Conservation (phyloP, 495 filamentous ascomycete species). For the Hypoxylon cercidicola region DNA sequence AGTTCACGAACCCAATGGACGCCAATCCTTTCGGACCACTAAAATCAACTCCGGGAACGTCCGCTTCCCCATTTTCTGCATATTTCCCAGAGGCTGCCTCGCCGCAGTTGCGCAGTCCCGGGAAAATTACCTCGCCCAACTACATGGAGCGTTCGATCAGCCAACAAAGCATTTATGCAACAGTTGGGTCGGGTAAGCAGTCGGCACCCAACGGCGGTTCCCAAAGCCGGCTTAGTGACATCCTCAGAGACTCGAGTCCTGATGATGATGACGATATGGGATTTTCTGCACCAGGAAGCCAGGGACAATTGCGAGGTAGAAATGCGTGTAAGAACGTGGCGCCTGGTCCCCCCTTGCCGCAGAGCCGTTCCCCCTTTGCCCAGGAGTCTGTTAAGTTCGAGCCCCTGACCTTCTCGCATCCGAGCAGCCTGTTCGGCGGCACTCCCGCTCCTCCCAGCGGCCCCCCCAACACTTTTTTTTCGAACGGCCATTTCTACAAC, state of each 20-base stretch:
- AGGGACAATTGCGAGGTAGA: background rate
- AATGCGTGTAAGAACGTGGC: background rate
- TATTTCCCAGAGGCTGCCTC: conserved; percentile 11
- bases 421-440: conserved; percentile 50
- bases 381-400: background rate
- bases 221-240: conserved; percentile 1
- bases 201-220: background rate
- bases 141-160: conserved; percentile 36
- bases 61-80: conserved; percentile 17
- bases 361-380: conserved; percentile 23
- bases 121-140: conserved; percentile 5
- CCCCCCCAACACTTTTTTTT: conserved; percentile 22
- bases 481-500: conserved; percentile 41
- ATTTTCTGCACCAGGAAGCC: conserved; percentile 14
- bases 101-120: conserved; percentile 10
- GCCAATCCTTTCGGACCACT: conserved; percentile 15
- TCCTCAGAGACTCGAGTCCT: conserved; percentile 23
- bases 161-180: conserved; percentile 28
- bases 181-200: conserved; percentile 19
- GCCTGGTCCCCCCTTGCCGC: conserved; percentile 19
- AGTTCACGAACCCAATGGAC: conserved; percentile 6
- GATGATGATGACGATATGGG: conserved; percentile 6
- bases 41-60: conserved; percentile 9
- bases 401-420: conserved; percentile 45
- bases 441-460: conserved; percentile 33